phyloP scores from a whole-genome alignment of 1,284 basidiomycete genomes.

The Apiotrichum porosum region DNA sequence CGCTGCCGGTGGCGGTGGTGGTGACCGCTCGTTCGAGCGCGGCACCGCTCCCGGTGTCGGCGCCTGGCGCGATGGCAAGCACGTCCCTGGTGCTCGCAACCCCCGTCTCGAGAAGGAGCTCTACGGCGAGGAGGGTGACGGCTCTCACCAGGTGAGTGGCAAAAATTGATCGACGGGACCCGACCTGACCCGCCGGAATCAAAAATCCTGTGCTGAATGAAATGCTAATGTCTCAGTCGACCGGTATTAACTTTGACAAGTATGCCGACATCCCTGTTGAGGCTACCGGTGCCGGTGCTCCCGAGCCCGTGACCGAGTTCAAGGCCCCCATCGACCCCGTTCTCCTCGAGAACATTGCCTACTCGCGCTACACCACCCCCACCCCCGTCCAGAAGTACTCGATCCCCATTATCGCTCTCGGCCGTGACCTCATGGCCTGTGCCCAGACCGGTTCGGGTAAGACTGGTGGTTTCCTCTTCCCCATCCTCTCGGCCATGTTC shows the following conservation, averaged over 20 bases:
- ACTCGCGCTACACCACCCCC: constrained; percentile 87
- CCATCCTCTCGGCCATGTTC: constrained; percentile 94
- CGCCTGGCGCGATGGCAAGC: constrained; percentile 83
- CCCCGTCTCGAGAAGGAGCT: constrained; percentile 89
- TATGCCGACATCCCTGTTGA: constrained; percentile 99
- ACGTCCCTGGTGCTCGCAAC: constrained; percentile 76
- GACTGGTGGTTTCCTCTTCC: constrained; percentile 98
- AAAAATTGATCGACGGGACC: constrained; percentile 1
- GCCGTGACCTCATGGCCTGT: constrained; percentile 96
- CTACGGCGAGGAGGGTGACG: constrained; percentile 83
- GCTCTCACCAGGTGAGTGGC: constrained; percentile 47
- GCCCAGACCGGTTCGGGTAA: constrained; percentile 99
- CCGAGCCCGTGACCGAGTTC: constrained; percentile 86
- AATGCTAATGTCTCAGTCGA: constrained; percentile 59
- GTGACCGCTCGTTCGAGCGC: constrained; percentile 50
- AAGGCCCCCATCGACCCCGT: constrained; percentile 88
- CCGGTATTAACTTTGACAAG: constrained; percentile 99
- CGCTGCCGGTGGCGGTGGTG: constrained; percentile 52
- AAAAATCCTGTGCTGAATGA: constrained; percentile 40
- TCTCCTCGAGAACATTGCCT: constrained; percentile 89
- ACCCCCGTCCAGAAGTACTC: constrained; percentile 99
- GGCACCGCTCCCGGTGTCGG: constrained; percentile 62
- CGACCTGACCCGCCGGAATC: no score
- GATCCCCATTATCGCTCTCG: constrained; percentile 90
- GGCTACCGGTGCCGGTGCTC: constrained; percentile 90